A percentile compares a stretch with the other conserved stretches of the same genome.
phyloP scores from a whole-genome alignment of 345 rosid species.

The Excoecaria cochinchinensis region DNA sequence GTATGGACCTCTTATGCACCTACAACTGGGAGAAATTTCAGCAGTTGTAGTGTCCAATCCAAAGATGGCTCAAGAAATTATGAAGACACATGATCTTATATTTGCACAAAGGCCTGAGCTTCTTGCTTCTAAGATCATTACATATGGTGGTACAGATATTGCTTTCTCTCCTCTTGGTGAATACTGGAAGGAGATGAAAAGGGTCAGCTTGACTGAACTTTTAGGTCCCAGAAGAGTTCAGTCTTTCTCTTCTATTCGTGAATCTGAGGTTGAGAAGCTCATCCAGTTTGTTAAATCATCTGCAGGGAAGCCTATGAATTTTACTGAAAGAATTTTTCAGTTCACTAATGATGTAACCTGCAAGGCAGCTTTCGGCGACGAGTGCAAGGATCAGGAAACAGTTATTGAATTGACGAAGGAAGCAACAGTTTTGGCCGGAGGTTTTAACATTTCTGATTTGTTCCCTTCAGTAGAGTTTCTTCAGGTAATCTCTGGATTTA shows the following conservation, averaged over 20 bases:
- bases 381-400: constrained; percentile 7
- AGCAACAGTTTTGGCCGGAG: constrained; percentile 2
- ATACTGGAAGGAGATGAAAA: constrained; percentile 23
- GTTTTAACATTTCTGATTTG: constrained; percentile 18
- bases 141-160: constrained; percentile 4
- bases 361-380: constrained; percentile 15
- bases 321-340: background rate
- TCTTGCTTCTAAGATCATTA: background rate
- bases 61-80: constrained; percentile 3
- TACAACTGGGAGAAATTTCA: constrained; percentile 21
- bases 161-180: constrained; percentile 19
- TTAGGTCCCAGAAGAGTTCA: constrained; percentile 12
- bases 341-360: constrained; percentile 14
- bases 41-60: constrained; percentile 12
- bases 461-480: constrained; percentile 13
- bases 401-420: background rate
- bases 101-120: constrained; percentile 21
- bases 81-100: constrained; percentile 22
- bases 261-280: constrained; percentile 16
- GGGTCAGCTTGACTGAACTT: constrained; percentile 3
- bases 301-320: background rate
- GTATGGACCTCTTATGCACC: constrained; percentile 25
- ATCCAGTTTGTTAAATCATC: background rate
- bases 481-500: constrained; percentile 6
- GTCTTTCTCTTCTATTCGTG: constrained; percentile 1